phyloP scores from a whole-genome alignment of 768 basidiomycete genomes.

The Hericium alpestre region DNA sequence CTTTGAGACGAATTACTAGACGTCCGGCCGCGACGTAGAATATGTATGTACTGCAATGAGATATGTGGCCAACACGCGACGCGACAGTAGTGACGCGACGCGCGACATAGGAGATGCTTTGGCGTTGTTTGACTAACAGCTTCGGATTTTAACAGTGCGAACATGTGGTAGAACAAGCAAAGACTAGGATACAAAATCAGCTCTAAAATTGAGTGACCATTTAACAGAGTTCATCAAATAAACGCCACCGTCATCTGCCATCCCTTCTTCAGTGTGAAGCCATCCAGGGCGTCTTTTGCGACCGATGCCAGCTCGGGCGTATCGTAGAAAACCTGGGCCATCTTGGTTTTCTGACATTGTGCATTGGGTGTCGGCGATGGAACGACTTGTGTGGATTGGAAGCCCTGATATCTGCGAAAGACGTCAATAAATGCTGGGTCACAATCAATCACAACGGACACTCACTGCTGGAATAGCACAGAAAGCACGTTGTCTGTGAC shows the following conservation, averaged over 20 bases:
- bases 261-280: conserved; percentile 78
- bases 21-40: too few relatives aligned
- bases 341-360: conserved; percentile 59
- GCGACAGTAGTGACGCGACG: too few relatives aligned
- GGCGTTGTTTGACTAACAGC: too few relatives aligned
- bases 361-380: conserved; percentile 60
- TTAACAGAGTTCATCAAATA: conserved; percentile 27
- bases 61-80: too few relatives aligned
- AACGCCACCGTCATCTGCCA: conserved; percentile 77
- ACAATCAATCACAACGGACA: conserved; percentile 12
- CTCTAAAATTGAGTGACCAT: background rate
- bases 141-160: too few relatives aligned
- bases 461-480: conserved; percentile 87
- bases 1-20: too few relatives aligned
- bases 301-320: conserved; percentile 59
- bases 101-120: too few relatives aligned
- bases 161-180: background rate
- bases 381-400: conserved; percentile 58
- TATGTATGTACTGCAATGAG: too few relatives aligned
- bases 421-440: background rate
- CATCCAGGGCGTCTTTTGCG: conserved; percentile 76
- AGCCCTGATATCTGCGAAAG: conserved; percentile 66
- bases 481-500: conserved; percentile 80
- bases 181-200: background rate
- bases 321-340: conserved; percentile 75